A percentile compares a stretch with the other conserved stretches of the same genome.
Evolutionary conservation across 1,139 yeast genomes (phyloP).

Genomic region (Geotrichum fermentans): DNA sequence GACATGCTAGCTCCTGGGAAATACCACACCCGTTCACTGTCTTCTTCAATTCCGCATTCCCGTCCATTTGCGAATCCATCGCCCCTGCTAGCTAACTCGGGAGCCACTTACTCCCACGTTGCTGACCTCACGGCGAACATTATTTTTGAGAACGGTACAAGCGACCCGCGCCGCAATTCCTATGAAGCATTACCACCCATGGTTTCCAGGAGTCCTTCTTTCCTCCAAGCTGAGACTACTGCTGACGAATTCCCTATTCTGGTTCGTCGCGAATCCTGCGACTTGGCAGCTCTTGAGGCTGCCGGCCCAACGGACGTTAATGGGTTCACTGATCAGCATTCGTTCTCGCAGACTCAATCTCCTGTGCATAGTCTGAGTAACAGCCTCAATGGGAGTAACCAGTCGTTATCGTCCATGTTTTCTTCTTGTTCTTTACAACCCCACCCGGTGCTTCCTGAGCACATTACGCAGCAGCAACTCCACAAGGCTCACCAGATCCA

Average conservation of each 20-base stretch:
- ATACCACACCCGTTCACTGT: constrained; percentile 5
- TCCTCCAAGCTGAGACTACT: constrained; percentile 36
- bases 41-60: constrained; percentile 7
- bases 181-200: background rate
- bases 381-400: constrained; percentile 21
- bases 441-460: constrained; percentile 10
- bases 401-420: constrained; percentile 2
- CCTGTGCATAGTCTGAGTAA: constrained; percentile 16
- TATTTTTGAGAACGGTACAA: constrained; percentile 1
- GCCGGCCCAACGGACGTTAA: background rate
- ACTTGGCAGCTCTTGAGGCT: background rate
- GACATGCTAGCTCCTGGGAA: background rate
- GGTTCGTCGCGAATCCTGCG: constrained; percentile 36
- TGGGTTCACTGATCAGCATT: constrained; percentile 2
- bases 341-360: background rate
- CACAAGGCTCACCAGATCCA: background rate
- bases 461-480: constrained; percentile 13
- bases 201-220: constrained; percentile 20
- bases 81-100: background rate
- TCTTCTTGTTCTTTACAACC: constrained; percentile 4
- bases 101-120: background rate
- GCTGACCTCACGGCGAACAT: background rate
- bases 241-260: constrained; percentile 43
- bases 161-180: background rate
- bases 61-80: background rate